A percentile compares a stretch with the other conserved stretches of the same genome.
Conservation (phyloP, 345 rosid genomes). For the Eucalyptus lansdowneana region DNA sequence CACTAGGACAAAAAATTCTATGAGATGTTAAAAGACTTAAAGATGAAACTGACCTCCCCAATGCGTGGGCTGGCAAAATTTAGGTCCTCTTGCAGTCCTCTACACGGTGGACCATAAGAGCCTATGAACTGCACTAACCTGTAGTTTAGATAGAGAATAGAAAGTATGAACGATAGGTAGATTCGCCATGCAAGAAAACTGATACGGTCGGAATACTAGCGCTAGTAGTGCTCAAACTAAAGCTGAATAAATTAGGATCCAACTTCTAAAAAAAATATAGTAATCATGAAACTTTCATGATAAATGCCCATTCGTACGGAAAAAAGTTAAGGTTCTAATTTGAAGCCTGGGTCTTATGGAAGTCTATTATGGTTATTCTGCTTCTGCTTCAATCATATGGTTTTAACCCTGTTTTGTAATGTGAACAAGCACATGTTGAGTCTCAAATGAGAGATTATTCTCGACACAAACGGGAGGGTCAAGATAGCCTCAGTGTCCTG, state of each 20-base stretch:
- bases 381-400: background rate
- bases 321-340: background rate
- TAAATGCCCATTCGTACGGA: background rate
- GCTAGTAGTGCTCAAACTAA: background rate
- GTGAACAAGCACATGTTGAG: background rate
- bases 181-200: background rate
- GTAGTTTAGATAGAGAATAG: conserved; percentile 6
- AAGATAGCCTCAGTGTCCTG: background rate
- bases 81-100: conserved; percentile 93
- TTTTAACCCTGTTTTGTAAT: background rate
- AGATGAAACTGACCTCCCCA: conserved; percentile 69
- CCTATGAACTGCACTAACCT: conserved; percentile 95
- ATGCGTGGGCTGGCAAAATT: conserved; percentile 96
- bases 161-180: background rate
- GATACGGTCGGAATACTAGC: background rate
- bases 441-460: background rate
- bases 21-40: background rate
- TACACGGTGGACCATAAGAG: conserved; percentile 90
- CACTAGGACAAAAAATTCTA: background rate
- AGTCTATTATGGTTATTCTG: background rate
- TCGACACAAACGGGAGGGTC: background rate
- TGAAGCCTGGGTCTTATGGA: background rate
- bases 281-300: background rate
- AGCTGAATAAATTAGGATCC: background rate
- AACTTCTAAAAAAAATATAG: background rate